A percentile compares a stretch with the other conserved stretches of the same genome.
Evolutionary conservation across 352 stramenopile genomes (phyloP).

Genomic region (Phytopythium helicoides): DNA sequence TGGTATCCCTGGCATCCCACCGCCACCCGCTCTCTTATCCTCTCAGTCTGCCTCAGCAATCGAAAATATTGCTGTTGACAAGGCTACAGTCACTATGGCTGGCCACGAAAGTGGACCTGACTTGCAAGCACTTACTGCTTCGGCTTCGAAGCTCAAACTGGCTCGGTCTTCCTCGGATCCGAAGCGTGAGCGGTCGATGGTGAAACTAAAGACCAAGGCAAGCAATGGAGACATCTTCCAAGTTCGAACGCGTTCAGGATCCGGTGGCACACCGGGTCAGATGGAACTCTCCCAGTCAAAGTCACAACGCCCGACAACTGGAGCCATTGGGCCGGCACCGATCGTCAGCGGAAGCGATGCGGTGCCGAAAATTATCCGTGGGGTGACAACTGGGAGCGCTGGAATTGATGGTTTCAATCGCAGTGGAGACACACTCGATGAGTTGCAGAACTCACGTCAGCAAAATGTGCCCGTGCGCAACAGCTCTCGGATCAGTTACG

Average conservation of each 20-base stretch:
- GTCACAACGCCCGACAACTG: constrained; percentile 5
- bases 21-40: constrained; percentile 1
- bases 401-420: constrained; percentile 14
- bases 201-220: constrained; percentile 60
- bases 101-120: constrained; percentile 1
- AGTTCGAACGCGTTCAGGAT: constrained; percentile 28
- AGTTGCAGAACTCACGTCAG: constrained; percentile 58
- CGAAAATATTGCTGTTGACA: constrained; percentile 6
- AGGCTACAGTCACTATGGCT: constrained; percentile 2
- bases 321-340: neutral
- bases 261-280: neutral
- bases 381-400: constrained; percentile 61
- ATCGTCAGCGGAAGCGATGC: constrained; percentile 19
- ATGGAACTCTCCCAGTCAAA: neutral
- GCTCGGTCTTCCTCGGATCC: constrained; percentile 72
- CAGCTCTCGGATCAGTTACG: constrained; percentile 72
- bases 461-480: constrained; percentile 46
- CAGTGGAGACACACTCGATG: constrained; percentile 63
- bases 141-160: constrained; percentile 63
- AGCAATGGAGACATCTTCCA: constrained; percentile 56
- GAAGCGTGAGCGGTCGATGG: constrained; percentile 63
- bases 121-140: constrained; percentile 19
- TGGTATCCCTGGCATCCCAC: constrained; percentile 3
- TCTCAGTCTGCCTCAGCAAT: constrained; percentile 28
- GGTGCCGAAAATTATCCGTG: constrained; percentile 60